phyloP scores from a whole-genome alignment of 1,139 yeast genomes.

The Debaryomyces psychrophilus region DNA sequence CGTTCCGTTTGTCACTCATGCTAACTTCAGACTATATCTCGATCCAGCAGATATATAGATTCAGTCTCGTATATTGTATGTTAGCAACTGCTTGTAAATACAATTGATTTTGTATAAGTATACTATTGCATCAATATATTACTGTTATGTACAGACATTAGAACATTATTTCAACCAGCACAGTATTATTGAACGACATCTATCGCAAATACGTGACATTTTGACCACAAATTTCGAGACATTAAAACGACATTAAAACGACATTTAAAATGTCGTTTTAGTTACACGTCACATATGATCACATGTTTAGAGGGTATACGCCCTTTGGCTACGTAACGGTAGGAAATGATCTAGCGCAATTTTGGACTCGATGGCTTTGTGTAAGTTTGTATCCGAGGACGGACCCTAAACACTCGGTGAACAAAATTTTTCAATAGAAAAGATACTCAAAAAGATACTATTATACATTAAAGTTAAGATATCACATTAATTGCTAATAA shows the following conservation, averaged over 20 bases:
- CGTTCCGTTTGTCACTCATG: not conserved
- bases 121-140: not conserved
- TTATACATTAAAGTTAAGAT: conserved; percentile 6
- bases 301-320: not conserved
- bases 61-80: not conserved
- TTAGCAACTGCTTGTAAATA: not conserved
- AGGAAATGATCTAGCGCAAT: not conserved
- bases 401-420: not conserved
- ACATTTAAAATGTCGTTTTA: not conserved
- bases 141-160: not conserved
- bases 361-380: not conserved
- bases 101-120: not conserved
- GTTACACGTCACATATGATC: not conserved
- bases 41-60: not conserved
- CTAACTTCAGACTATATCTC: not conserved
- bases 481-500: conserved; percentile 17
- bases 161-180: not conserved
- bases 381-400: not conserved
- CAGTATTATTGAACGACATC: conserved; percentile 1
- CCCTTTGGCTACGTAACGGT: no score
- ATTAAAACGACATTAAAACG: not conserved
- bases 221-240: not conserved
- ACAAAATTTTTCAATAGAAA: conserved; percentile 9
- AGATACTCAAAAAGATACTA: not conserved
- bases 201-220: not conserved